These are phyloP conservation scores for Talaromyces pinophilus DNA, from an alignment of 2,329 filamentous ascomycete genomes.

Conservation along the genomic window DNA sequence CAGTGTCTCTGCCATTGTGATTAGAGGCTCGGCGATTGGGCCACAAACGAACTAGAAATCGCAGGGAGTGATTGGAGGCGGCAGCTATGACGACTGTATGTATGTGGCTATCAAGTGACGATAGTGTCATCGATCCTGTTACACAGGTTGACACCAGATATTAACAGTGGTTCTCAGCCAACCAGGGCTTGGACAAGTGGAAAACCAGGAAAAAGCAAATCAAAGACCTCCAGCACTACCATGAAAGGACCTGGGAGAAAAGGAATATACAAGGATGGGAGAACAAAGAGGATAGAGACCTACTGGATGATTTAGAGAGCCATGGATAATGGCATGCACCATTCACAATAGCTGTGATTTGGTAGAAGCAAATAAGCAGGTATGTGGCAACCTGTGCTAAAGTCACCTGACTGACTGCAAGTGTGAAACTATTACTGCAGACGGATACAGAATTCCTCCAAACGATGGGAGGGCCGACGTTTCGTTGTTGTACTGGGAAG, in stretches of 20 bases:
- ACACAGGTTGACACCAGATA: slow-evolving; percentile 13
- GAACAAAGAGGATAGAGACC: slow-evolving; percentile 17
- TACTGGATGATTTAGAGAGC: slow-evolving; percentile 17
- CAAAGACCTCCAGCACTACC: slow-evolving; percentile 17
- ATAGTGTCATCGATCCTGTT: slow-evolving; percentile 31
- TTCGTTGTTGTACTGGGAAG: background rate
- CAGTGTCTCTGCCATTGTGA: slow-evolving; percentile 28
- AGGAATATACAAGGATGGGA: background rate
- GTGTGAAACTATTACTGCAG: slow-evolving; percentile 18
- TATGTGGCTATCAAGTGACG: slow-evolving; percentile 27
- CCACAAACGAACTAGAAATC: background rate
- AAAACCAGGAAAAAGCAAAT: slow-evolving; percentile 14
- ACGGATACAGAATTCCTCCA: slow-evolving; percentile 18
- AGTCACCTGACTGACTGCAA: slow-evolving; percentile 13
- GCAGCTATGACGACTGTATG: slow-evolving; percentile 6
- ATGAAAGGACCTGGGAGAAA: background rate
- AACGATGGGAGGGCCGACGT: background rate
- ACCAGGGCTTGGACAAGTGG: slow-evolving; percentile 4
- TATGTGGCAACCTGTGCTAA: slow-evolving; percentile 7
- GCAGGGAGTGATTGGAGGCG: background rate
- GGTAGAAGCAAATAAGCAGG: slow-evolving; percentile 1
- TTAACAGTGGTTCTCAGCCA: slow-evolving; percentile 15
- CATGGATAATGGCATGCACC: slow-evolving; percentile 19
- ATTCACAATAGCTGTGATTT: slow-evolving; percentile 14
- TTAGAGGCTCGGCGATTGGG: slow-evolving; percentile 13